phyloP scores from a whole-genome alignment of 352 stramenopile species.

The Globisporangium mamillatum region DNA sequence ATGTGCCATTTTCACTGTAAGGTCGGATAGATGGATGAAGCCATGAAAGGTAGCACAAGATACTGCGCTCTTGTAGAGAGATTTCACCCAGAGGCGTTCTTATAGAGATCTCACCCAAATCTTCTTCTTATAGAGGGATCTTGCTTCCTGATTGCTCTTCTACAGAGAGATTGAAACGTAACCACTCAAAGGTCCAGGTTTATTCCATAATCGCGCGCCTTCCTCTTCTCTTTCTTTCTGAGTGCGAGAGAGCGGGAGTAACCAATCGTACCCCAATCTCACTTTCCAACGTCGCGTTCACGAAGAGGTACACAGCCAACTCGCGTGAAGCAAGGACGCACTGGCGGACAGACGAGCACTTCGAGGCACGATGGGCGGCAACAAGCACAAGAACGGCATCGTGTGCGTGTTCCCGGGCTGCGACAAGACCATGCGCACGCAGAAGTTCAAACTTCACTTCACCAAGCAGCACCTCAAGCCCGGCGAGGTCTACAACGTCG shows the following conservation, averaged over 20 bases:
- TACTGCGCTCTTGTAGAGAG: background rate
- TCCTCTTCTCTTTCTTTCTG: background rate
- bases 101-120: background rate
- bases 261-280: conserved; percentile 13
- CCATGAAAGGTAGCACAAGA: background rate
- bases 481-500: conserved; percentile 73
- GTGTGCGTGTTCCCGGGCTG: conserved; percentile 79
- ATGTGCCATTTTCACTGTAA: background rate
- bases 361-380: conserved; percentile 54
- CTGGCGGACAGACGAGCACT: background rate
- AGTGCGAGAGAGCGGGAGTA: background rate
- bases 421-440: conserved; percentile 82
- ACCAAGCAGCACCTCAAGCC: conserved; percentile 71
- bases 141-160: conserved; percentile 19
- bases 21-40: background rate
- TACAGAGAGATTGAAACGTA: conserved; percentile 24
- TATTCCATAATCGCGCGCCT: background rate
- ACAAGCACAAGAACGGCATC: conserved; percentile 90
- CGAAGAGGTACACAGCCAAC: background rate
- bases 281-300: background rate
- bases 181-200: conserved; percentile 14
- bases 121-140: conserved; percentile 20
- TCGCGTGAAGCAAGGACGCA: background rate
- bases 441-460: conserved; percentile 88
- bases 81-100: background rate